Evolutionary conservation across 306 rosid species (phyloP).

Genomic region (Cercis canadensis): DNA sequence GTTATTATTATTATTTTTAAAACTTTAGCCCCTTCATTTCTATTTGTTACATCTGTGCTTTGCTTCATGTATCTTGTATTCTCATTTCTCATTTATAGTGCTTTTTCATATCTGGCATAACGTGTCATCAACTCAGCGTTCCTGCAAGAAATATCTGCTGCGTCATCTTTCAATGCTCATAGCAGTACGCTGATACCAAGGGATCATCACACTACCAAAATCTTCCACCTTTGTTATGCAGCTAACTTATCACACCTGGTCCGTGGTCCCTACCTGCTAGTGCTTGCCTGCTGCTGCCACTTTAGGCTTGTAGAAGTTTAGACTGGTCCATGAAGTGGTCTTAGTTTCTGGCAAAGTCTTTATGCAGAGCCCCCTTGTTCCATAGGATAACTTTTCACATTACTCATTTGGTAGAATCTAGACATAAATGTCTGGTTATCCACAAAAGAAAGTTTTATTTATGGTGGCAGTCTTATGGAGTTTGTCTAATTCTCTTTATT

Average conservation of each 20-base stretch:
- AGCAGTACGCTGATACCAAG: neutral
- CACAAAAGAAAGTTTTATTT: neutral
- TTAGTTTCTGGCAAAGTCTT: slow-evolving; percentile 3
- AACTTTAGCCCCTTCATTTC: neutral
- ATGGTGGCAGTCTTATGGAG: neutral
- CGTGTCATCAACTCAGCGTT: neutral
- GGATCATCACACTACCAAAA: neutral
- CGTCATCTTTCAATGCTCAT: neutral
- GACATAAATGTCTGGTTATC: neutral
- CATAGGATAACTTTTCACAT: neutral
- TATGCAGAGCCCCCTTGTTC: slow-evolving; percentile 1
- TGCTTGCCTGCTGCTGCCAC: slow-evolving; percentile 7
- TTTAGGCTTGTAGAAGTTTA: neutral
- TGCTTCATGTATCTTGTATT: neutral
- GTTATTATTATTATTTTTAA: too few relatives aligned
- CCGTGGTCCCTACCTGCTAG: neutral
- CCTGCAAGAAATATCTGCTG: neutral
- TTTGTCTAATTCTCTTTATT: neutral
- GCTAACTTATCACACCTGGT: neutral
- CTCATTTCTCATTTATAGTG: neutral
- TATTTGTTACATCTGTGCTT: too few relatives aligned
- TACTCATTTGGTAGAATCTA: slow-evolving; percentile 13
- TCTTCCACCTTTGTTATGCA: neutral
- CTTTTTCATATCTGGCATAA: slow-evolving; percentile 5
- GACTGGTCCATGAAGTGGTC: slow-evolving; percentile 13